Percentiles rank a stretch among this genome's conserved stretches.
phyloP scores from a whole-genome alignment of 2,329 filamentous ascomycete genomes.

The Xylariaceae sp. region DNA sequence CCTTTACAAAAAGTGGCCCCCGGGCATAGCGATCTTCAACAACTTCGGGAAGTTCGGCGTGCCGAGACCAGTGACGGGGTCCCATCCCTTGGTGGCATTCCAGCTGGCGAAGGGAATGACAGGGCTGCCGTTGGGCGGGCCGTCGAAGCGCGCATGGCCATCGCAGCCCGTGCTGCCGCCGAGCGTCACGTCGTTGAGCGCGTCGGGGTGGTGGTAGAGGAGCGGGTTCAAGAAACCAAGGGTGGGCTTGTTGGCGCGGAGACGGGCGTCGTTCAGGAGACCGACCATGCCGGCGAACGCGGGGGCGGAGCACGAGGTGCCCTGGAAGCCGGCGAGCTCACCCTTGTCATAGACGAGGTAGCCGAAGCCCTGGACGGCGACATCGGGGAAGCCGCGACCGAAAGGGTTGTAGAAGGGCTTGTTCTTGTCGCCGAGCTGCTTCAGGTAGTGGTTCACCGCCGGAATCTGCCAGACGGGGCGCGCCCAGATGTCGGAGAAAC shows the following conservation, averaged over 20 bases:
- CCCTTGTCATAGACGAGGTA: conserved; percentile 39
- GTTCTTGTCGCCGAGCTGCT: conserved; percentile 33
- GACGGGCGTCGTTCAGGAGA: conserved; percentile 50
- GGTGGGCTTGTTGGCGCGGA: conserved; percentile 39
- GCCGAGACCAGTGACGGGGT: conserved; percentile 32
- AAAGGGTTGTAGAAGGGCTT: conserved; percentile 20
- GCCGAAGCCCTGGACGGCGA: conserved; percentile 43
- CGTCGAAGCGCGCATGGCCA: conserved; percentile 25
- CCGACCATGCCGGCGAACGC: conserved; percentile 50
- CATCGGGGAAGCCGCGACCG: conserved; percentile 49
- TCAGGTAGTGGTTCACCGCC: conserved; percentile 40
- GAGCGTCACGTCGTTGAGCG: conserved; percentile 33
- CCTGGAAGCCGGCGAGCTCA: conserved; percentile 23
- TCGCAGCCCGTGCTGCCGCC: conserved; percentile 27
- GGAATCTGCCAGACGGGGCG: conserved; percentile 43
- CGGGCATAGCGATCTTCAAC: conserved; percentile 17
- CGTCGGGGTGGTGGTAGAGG: conserved; percentile 34
- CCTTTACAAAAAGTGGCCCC: conserved; percentile 1
- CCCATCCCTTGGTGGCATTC: conserved; percentile 32
- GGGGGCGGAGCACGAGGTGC: conserved; percentile 45
- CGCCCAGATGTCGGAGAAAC: conserved; percentile 46
- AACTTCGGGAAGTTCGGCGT: conserved; percentile 28
- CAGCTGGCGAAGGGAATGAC: conserved; percentile 22
- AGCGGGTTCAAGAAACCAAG: conserved; percentile 48
- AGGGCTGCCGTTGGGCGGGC: conserved; percentile 21